Conservation (phyloP, 192 early-diverging fungal genomes). For the Coemansia sp. region DNA sequence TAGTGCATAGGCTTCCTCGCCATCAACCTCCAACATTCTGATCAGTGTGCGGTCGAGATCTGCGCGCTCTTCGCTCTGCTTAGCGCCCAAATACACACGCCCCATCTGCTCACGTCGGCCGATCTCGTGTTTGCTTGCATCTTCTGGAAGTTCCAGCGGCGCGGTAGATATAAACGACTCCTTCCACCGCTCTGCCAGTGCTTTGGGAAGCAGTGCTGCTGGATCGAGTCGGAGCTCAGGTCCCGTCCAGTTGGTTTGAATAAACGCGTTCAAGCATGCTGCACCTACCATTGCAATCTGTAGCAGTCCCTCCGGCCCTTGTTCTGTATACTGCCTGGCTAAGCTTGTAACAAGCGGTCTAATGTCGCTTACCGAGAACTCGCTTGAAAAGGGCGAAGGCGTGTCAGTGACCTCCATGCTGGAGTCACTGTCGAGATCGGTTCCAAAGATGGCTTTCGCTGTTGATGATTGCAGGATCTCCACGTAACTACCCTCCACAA, state of each 20-base stretch:
- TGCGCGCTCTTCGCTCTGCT: constrained; percentile 34
- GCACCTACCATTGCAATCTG: constrained; percentile 58
- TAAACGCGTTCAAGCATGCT: constrained; percentile 74
- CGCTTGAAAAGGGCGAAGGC: constrained; percentile 39
- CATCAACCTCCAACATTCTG: constrained; percentile 65
- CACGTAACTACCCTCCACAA: constrained; percentile 57
- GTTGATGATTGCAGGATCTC: constrained; percentile 46
- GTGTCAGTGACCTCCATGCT: constrained; percentile 11
- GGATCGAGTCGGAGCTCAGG: constrained; percentile 66
- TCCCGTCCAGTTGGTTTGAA: constrained; percentile 89
- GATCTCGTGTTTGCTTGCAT: constrained; percentile 43
- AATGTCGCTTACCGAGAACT: constrained; percentile 47
- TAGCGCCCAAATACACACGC: constrained; percentile 42
- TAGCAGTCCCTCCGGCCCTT: constrained; percentile 16
- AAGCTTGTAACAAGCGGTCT: constrained; percentile 28
- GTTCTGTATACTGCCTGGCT: constrained; percentile 9
- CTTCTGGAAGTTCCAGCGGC: constrained; percentile 38
- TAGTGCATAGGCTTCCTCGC: constrained; percentile 83
- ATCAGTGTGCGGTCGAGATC: constrained; percentile 41
- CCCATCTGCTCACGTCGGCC: constrained; percentile 43
- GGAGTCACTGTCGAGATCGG: constrained; percentile 27
- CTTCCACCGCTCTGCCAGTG: constrained; percentile 20
- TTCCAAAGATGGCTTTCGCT: constrained; percentile 57
- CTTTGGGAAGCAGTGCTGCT: constrained; percentile 57
- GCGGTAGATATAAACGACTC: constrained; percentile 33